Evolutionary conservation across 2,329 filamentous ascomycete species (phyloP).

Genomic region (Mycosphaerella sp.): DNA sequence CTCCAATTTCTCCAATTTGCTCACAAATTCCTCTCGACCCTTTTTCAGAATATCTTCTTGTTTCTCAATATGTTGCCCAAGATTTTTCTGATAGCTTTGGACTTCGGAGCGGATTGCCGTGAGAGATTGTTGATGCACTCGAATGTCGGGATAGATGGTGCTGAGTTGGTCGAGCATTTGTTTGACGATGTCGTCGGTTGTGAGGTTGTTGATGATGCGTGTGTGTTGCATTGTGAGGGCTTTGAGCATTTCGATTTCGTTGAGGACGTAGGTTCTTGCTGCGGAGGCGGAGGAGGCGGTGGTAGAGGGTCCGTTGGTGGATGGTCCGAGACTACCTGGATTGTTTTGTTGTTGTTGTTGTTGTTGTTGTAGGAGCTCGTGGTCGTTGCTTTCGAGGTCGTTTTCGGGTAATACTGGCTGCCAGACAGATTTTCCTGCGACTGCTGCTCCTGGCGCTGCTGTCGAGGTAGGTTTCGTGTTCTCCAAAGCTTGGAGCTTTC

Average conservation of each 20-base stretch:
- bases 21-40: no score
- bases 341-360: neutral
- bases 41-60: no score
- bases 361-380: no score
- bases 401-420: constrained; percentile 1
- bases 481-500: neutral
- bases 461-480: neutral
- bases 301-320: no score
- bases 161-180: constrained; percentile 11
- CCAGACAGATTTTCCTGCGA: neutral
- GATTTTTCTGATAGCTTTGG: neutral
- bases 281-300: no score
- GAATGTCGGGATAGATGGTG: constrained; percentile 10
- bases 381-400: neutral
- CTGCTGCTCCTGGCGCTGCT: neutral
- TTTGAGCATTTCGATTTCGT: constrained; percentile 7
- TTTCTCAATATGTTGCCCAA: neutral
- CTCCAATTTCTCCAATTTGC: no score
- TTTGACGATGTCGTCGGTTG: constrained; percentile 10
- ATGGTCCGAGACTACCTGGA: neutral
- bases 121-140: neutral
- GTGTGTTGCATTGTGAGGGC: neutral
- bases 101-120: neutral
- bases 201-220: constrained; percentile 8
- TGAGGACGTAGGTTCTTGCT: neutral